Evolutionary conservation across 345 rosid species (phyloP).

Genomic region (Pugionium dolabratum): DNA sequence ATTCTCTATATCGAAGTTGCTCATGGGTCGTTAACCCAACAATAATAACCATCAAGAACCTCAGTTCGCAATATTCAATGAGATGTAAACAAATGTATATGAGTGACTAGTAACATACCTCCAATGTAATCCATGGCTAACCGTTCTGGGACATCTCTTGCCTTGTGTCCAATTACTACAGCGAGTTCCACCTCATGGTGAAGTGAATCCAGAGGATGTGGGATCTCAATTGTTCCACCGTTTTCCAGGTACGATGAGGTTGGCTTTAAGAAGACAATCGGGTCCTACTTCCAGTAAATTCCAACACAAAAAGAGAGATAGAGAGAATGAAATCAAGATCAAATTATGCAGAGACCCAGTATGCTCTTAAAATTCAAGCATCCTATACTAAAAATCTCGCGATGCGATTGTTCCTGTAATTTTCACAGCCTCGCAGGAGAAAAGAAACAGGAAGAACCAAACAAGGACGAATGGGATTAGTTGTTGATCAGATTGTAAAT

Average conservation of each 20-base stretch:
- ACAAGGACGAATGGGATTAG: no score
- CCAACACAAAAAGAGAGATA: background rate
- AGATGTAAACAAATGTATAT: background rate
- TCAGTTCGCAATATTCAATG: background rate
- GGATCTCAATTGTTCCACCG: slow-evolving; percentile 92
- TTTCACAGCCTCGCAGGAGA: no score
- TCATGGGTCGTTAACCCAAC: background rate
- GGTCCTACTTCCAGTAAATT: slow-evolving; percentile 53
- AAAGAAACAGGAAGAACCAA: no score
- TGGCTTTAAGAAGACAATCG: slow-evolving; percentile 87
- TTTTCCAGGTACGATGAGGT: slow-evolving; percentile 84
- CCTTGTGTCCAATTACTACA: slow-evolving; percentile 73
- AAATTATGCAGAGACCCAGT: background rate
- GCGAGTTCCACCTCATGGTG: slow-evolving; percentile 97
- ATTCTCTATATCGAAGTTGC: background rate
- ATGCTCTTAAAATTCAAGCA: no score
- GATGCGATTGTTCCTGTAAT: no score
- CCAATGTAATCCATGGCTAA: slow-evolving; percentile 86
- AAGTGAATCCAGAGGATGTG: slow-evolving; percentile 68
- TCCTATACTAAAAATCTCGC: no score
- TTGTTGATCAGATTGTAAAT: no score
- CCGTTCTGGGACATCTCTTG: slow-evolving; percentile 74
- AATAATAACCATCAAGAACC: background rate
- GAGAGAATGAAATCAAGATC: background rate
- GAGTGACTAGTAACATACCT: slow-evolving; percentile 46